Evolutionary conservation across 169 alveolate genomes (phyloP).

Genomic region (Eimeria nieschulzi): DNA sequence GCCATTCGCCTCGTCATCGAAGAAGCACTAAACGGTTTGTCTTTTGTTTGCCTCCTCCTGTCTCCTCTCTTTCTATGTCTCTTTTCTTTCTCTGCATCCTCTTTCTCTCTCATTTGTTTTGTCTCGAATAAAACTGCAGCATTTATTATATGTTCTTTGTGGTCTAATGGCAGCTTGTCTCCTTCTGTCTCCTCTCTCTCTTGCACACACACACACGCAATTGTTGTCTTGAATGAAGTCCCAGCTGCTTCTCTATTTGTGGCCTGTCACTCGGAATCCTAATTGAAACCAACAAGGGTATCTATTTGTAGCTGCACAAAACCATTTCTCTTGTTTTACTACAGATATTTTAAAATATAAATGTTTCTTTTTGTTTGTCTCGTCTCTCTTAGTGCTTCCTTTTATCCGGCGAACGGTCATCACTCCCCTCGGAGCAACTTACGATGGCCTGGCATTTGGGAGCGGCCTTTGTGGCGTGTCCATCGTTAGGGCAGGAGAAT

Average conservation of each 20-base stretch:
- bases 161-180: no score
- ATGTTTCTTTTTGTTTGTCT: background rate
- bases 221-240: no score
- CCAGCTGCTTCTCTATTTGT: no score
- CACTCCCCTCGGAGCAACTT: conserved; percentile 63
- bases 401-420: conserved; percentile 38
- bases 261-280: no score
- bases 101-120: background rate
- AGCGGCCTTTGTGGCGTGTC: conserved; percentile 77
- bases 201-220: no score
- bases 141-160: background rate
- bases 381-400: conserved; percentile 62
- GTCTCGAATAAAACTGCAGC: background rate
- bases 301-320: no score
- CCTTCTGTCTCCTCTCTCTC: no score
- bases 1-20: conserved; percentile 77
- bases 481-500: conserved; percentile 79
- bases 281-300: no score
- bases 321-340: no score
- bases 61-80: background rate
- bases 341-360: background rate
- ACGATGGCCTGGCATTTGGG: conserved; percentile 67
- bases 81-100: background rate
- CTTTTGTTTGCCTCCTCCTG: background rate
- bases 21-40: conserved; percentile 77